phyloP scores from a whole-genome alignment of 2,329 filamentous ascomycete species.

The Pseudocercospora musae region DNA sequence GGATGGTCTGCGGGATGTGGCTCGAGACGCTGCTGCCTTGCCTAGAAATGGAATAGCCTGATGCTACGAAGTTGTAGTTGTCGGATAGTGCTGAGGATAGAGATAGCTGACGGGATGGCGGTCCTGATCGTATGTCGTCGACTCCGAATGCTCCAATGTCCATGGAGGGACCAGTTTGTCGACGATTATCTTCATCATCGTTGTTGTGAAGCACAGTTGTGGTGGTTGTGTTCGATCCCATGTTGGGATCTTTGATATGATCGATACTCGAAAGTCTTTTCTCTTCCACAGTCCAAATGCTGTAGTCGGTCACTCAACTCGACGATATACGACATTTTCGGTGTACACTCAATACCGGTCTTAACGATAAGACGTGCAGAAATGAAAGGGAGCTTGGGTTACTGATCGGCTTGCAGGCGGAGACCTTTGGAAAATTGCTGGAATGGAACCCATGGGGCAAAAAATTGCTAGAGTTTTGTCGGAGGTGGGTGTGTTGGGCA shows the following conservation, averaged over 20 bases:
- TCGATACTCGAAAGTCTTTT: neutral
- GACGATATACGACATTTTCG: slow-evolving; percentile 7
- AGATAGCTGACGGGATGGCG: slow-evolving; percentile 12
- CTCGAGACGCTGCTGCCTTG: slow-evolving; percentile 10
- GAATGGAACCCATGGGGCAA: neutral
- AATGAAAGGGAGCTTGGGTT: neutral
- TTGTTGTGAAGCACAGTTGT: neutral
- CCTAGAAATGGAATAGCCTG: slow-evolving; percentile 13
- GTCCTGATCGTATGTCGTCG: slow-evolving; percentile 14
- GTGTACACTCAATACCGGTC: neutral
- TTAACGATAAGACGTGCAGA: neutral
- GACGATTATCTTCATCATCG: neutral
- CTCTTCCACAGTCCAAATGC: slow-evolving; percentile 19
- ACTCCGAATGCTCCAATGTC: slow-evolving; percentile 16
- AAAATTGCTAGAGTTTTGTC: neutral
- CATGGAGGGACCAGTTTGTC: slow-evolving; percentile 1
- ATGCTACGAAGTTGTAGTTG: slow-evolving; percentile 12
- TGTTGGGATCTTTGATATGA: neutral
- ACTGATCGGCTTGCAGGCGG: neutral
- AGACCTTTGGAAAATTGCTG: neutral
- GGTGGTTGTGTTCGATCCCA: slow-evolving; percentile 3
- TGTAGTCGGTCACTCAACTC: slow-evolving; percentile 13
- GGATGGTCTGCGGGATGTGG: slow-evolving; percentile 7
- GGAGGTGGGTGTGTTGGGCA: neutral
- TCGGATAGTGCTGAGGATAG: slow-evolving; percentile 7